Percentiles rank a stretch among this genome's conserved stretches.
These are phyloP conservation scores for Solanum etuberosum DNA, from an alignment of 257 asterid genomes.

Conservation along the genomic window DNA sequence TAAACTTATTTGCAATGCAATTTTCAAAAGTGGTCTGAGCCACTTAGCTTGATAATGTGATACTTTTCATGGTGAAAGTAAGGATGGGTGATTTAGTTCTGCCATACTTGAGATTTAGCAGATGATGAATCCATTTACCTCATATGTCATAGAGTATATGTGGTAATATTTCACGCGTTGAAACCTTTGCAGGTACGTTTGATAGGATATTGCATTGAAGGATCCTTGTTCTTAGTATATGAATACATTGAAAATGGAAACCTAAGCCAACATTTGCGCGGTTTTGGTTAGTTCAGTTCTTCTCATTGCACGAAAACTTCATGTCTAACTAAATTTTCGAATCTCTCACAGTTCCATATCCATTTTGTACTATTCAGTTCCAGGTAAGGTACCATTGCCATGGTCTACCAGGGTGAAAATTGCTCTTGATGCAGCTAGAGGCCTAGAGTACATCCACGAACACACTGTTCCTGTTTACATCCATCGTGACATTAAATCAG, in stretches of 20 bases:
- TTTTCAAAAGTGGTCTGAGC: background rate
- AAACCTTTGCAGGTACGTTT: constrained; percentile 51
- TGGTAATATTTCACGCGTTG: background rate
- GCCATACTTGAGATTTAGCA: background rate
- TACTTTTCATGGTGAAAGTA: background rate
- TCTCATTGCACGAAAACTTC: background rate
- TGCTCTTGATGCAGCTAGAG: constrained; percentile 92
- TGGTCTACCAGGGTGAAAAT: constrained; percentile 77
- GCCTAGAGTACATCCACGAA: constrained; percentile 89
- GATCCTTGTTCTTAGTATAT: constrained; percentile 70
- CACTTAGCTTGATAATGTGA: background rate
- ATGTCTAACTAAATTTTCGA: background rate
- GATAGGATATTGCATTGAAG: constrained; percentile 75
- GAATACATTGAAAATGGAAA: constrained; percentile 83
- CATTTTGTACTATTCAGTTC: background rate
- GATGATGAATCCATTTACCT: background rate
- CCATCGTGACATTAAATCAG: constrained; percentile 74
- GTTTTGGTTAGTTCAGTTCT: constrained; percentile 34
- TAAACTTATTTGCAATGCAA: background rate
- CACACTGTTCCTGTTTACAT: constrained; percentile 84
- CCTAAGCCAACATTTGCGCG: constrained; percentile 71
- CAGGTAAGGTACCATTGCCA: constrained; percentile 41
- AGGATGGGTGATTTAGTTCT: background rate
- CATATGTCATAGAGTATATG: background rate
- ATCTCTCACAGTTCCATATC: background rate